Evolutionary conservation across 1,284 basidiomycete species (phyloP).

Genomic region (Leucoagaricus sp.): DNA sequence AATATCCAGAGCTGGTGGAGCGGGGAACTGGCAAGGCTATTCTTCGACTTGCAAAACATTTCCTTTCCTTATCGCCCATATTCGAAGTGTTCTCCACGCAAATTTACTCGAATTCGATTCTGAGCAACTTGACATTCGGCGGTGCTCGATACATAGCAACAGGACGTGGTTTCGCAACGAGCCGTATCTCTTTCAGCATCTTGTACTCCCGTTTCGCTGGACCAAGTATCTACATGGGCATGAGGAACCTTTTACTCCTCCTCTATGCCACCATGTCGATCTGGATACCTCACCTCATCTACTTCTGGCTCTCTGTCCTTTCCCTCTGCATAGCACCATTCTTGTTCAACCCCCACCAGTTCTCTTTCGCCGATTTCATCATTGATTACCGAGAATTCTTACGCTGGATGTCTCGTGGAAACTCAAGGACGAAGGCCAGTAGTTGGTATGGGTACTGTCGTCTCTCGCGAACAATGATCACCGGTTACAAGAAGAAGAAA

Average conservation of each 20-base stretch:
- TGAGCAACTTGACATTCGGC: constrained; percentile 94
- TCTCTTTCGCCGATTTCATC: constrained; percentile 93
- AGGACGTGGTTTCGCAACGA: constrained; percentile 95
- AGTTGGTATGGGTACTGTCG: constrained; percentile 99
- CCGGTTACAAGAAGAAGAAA: constrained; percentile 98
- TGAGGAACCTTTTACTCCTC: constrained; percentile 87
- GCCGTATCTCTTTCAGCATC: constrained; percentile 91
- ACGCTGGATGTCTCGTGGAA: constrained; percentile 97
- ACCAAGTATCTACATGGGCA: constrained; percentile 97
- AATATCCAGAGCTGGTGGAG: constrained; percentile 80
- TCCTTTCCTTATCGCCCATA: constrained; percentile 90
- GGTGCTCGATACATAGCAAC: constrained; percentile 97
- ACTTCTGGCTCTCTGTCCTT: constrained; percentile 95
- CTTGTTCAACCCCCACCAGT: constrained; percentile 98
- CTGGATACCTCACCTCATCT: constrained; percentile 93
- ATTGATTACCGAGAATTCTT: constrained; percentile 98
- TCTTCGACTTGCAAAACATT: constrained; percentile 91
- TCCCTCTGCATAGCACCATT: constrained; percentile 94
- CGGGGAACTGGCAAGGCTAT: constrained; percentile 93
- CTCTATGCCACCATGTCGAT: constrained; percentile 89
- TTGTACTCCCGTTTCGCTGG: constrained; percentile 97
- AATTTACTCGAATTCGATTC: constrained; percentile 93
- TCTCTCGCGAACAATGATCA: constrained; percentile 92
- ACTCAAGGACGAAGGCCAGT: constrained; percentile 92
- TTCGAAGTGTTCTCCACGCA: constrained; percentile 98